phyloP scores from a whole-genome alignment of 2,329 filamentous ascomycete genomes.

The Fusarium tjaetaba region DNA sequence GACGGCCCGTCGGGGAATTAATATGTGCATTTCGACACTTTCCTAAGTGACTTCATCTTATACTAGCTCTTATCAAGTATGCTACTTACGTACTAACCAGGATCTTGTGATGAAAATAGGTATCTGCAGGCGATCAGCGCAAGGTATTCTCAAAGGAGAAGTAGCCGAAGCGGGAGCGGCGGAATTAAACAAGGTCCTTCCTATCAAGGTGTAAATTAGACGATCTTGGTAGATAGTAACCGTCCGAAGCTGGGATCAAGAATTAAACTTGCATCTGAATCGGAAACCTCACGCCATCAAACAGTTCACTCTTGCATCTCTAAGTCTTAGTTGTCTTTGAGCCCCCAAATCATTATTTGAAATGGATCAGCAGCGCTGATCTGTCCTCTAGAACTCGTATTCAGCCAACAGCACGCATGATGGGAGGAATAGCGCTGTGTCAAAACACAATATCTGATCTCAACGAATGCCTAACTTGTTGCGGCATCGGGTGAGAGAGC shows the following conservation, averaged over 20 bases:
- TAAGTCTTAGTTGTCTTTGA: accelerated
- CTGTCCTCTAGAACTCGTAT: neutral
- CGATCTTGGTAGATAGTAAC: neutral
- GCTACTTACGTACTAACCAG: neutral
- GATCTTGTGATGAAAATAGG: neutral
- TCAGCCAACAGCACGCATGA: neutral
- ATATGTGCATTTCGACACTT: neutral
- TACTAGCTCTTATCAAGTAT: neutral
- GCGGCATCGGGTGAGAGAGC: too few relatives aligned
- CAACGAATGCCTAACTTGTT: too few relatives aligned
- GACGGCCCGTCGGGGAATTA: neutral
- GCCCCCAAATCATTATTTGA: neutral
- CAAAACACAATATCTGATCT: neutral
- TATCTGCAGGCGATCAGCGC: neutral
- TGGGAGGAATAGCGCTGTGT: neutral
- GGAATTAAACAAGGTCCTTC: neutral
- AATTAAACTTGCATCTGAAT: neutral
- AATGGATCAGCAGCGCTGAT: neutral
- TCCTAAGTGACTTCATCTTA: neutral
- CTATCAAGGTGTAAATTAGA: neutral
- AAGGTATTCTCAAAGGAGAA: neutral
- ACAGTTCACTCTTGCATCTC: too few relatives aligned
- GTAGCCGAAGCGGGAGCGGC: accelerated
- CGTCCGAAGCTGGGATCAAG: neutral
- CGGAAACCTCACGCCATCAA: neutral